Evolutionary conservation across 768 basidiomycete species (phyloP), one percentile per base, ranked within the genome.

Genomic region (Calocera viscosa): DNA sequence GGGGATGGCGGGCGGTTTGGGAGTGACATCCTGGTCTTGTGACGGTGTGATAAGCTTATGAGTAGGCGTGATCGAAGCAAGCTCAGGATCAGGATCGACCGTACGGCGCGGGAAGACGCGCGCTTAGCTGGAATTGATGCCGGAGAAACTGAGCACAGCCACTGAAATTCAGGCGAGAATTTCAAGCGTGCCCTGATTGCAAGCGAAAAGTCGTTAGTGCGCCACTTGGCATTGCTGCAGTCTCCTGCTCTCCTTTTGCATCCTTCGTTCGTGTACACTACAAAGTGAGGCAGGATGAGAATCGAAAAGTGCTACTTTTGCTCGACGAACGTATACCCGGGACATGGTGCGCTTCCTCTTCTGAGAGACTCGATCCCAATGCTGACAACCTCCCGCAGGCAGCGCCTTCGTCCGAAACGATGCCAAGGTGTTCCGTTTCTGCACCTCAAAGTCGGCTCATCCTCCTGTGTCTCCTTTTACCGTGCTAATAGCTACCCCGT

Each of bases 251-350:
- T 19, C 43, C 24, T 19, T 24, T 24, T 47, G 24, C 43, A 47
- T 19, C 24, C 19, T 19, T 47, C 8, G 8, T 47, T 19, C 19
- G 7, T 47, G 7, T 60, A 60, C 7, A 30, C 10, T 28, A 60
- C 2, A n/a, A 66, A 19, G 70, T 69, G 67, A 67, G 69, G 65
- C 68, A 71, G 17, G 43, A 94, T 96, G 94, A 85, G 93, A 73
- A 89, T 97, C 70, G 95, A 96, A 80, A 94, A 94, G 81, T 98
- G 95, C 76, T 97, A 95, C 76, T 98, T 99, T 77, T 99, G 95
- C 80, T 96, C 93, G 34, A 91, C 90, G 67, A 94, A 83, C 76
- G 89, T 96, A 72, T 99, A 99, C 76, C 96, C 95, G 1, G 95
- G 96, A 12, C 93, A 96, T 73, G 96, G 94, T 88, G 70, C 67